Percentiles rank a stretch among this genome's conserved stretches.
Conservation (phyloP, 495 filamentous ascomycete genomes). For the Penicillium salamii region DNA sequence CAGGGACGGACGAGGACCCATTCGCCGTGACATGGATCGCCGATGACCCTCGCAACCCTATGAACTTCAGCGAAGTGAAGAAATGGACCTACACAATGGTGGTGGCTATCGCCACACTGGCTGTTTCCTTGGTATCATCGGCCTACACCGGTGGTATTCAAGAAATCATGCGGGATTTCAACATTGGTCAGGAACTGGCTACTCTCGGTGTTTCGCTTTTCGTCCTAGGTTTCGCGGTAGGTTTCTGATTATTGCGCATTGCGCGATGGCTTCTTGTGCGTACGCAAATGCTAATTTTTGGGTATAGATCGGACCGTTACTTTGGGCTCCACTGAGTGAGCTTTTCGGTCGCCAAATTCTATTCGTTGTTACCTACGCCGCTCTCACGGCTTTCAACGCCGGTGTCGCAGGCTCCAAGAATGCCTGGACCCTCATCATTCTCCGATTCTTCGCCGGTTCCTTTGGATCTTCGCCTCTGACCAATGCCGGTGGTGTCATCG, state of each 20-base stretch:
- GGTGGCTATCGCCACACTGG: slow-evolving; percentile 66
- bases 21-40: slow-evolving; percentile 73
- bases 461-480: slow-evolving; percentile 73
- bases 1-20: slow-evolving; percentile 71
- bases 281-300: not conserved
- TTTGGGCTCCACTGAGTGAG: slow-evolving; percentile 68
- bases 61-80: slow-evolving; percentile 55
- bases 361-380: slow-evolving; percentile 61
- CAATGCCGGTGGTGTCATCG: slow-evolving; percentile 72
- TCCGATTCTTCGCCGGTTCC: slow-evolving; percentile 77
- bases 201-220: slow-evolving; percentile 71
- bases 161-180: slow-evolving; percentile 58
- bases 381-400: slow-evolving; percentile 67
- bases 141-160: slow-evolving; percentile 70
- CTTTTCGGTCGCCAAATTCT: slow-evolving; percentile 71
- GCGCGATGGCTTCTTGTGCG: not conserved
- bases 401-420: slow-evolving; percentile 62
- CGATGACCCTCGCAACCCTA: slow-evolving; percentile 68
- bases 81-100: slow-evolving; percentile 72
- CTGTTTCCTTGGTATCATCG: slow-evolving; percentile 73
- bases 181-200: slow-evolving; percentile 57
- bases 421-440: slow-evolving; percentile 62
- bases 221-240: slow-evolving; percentile 70
- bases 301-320: slow-evolving; percentile 43
- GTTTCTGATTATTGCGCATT: slow-evolving; percentile 7